Conservation (phyloP, 805 yeast species). For the Tetrapisispora namnaoensis region DNA sequence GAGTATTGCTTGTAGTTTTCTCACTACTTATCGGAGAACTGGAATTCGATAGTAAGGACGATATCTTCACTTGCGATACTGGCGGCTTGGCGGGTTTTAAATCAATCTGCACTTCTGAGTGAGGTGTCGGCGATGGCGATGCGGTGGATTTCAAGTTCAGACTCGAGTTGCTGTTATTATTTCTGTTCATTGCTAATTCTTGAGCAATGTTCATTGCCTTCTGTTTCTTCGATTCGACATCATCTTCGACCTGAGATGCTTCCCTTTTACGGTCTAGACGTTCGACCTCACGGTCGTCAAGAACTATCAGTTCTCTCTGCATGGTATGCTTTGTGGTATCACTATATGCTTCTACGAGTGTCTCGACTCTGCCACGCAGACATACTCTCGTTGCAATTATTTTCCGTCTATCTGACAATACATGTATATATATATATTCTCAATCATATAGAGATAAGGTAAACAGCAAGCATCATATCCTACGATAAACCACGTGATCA, state of each 20-base stretch:
- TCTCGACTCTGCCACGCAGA: no score
- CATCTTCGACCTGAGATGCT: background rate
- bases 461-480: no score
- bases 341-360: no score
- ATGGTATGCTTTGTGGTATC: no score
- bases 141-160: background rate
- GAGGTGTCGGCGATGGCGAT: constrained; percentile 9
- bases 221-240: background rate
- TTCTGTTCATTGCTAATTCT: constrained; percentile 27
- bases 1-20: background rate
- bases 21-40: background rate
- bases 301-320: background rate
- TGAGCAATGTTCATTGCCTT: constrained; percentile 23
- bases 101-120: background rate
- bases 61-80: constrained; percentile 9
- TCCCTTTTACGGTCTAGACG: background rate
- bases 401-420: no score
- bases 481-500: no score
- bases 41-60: constrained; percentile 9
- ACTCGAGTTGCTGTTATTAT: constrained; percentile 2
- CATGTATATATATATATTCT: no score
- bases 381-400: no score
- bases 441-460: no score
- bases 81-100: no score
- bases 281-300: background rate